Evolutionary conservation across 208 protist genomes (phyloP).

Genomic region (Crithidia thermophila): DNA sequence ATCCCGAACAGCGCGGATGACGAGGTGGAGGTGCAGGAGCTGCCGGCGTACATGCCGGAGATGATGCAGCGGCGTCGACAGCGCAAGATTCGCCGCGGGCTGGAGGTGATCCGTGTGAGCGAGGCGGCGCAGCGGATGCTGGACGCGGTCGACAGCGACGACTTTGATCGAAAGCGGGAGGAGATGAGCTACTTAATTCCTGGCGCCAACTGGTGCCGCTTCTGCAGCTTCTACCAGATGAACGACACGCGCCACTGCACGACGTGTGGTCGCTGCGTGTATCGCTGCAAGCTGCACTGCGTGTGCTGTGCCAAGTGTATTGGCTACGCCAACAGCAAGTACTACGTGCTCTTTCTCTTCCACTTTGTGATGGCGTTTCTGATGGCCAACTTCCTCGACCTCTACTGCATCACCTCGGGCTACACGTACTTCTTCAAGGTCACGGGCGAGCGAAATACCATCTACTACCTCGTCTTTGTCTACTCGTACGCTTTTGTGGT

Average conservation of each 20-base stretch:
- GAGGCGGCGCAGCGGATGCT: slow-evolving; percentile 45
- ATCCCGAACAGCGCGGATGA: slow-evolving; percentile 15
- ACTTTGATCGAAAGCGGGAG: slow-evolving; percentile 32
- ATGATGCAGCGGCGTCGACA: slow-evolving; percentile 40
- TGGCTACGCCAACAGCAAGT: slow-evolving; percentile 79
- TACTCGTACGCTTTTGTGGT: slow-evolving; percentile 21
- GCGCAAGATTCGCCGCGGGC: slow-evolving; percentile 41
- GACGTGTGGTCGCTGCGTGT: slow-evolving; percentile 75
- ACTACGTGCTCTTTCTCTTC: slow-evolving; percentile 70
- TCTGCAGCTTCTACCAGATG: slow-evolving; percentile 75
- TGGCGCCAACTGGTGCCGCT: slow-evolving; percentile 50
- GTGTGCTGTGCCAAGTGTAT: slow-evolving; percentile 82
- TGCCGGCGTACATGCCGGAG: slow-evolving; percentile 39
- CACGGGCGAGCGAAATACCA: slow-evolving; percentile 15
- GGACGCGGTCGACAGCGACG: slow-evolving; percentile 25
- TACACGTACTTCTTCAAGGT: slow-evolving; percentile 34
- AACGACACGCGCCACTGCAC: slow-evolving; percentile 83
- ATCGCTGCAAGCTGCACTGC: slow-evolving; percentile 81
- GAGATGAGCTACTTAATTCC: slow-evolving; percentile 66
- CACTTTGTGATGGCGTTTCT: slow-evolving; percentile 25
- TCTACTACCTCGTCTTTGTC: slow-evolving; percentile 36
- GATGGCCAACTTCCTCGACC: slow-evolving; percentile 21
- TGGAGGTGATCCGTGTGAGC: slow-evolving; percentile 37
- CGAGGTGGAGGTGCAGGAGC: slow-evolving; percentile 13
- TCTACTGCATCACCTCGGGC: slow-evolving; percentile 28